These are phyloP conservation scores for Ajuga chamaepitys DNA, from an alignment of 257 asterid genomes.

Conservation along the genomic window DNA sequence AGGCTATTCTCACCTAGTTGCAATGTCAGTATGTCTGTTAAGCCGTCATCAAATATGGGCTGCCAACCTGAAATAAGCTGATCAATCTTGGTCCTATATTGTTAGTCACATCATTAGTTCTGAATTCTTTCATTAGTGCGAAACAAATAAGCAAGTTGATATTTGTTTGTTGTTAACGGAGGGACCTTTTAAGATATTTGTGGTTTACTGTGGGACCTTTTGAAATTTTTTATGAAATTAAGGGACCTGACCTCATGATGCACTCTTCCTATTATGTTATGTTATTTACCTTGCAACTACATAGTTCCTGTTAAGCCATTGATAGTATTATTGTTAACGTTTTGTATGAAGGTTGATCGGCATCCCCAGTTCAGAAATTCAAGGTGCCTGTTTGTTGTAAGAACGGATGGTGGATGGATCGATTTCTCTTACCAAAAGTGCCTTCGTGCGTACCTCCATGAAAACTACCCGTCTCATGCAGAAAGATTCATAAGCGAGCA, in stretches of 20 bases:
- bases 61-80: background rate
- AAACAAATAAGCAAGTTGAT: background rate
- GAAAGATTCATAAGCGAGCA: conserved; percentile 66
- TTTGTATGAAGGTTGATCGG: conserved; percentile 70
- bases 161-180: too few relatives aligned
- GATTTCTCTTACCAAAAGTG: conserved; percentile 98
- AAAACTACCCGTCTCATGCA: conserved; percentile 67
- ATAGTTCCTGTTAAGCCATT: background rate
- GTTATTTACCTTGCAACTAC: background rate
- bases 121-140: background rate
- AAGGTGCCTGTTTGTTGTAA: conserved; percentile 89
- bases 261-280: too few relatives aligned
- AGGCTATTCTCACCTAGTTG: background rate
- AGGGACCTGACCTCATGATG: too few relatives aligned
- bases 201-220: too few relatives aligned
- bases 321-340: background rate
- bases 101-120: background rate
- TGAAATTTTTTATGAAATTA: too few relatives aligned
- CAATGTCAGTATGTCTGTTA: background rate
- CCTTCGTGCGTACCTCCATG: conserved; percentile 61
- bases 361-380: conserved; percentile 81
- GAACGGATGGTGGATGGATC: conserved; percentile 93
- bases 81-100: background rate
- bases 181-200: too few relatives aligned
- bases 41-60: too few relatives aligned